Base-by-base conservation (phyloP, 1,284 basidiomycete species). In the Sanguinoderma infundibulare region DNA sequence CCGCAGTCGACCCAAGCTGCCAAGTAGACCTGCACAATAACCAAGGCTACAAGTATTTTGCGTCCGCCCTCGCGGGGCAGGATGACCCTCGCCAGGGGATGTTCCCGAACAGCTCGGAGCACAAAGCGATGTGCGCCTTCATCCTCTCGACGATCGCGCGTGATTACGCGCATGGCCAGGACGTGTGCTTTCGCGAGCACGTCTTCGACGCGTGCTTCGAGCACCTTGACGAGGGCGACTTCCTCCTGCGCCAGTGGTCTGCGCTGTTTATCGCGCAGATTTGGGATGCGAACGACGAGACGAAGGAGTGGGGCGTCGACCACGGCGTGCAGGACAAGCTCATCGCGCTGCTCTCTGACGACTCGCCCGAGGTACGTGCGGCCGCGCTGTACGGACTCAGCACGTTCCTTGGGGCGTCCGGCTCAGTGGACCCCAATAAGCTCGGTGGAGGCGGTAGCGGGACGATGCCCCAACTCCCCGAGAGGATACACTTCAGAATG, bases 101-200 rank as follows among this genome's bases (percentile, higher is more conserved):
- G 5, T 59, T 98, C 30, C 95, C 96, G 0, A 98, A 99, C 76
- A 89, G 91, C 53, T 94, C 94, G 15, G 97, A 99, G 75, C 96
- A 99, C 75, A 94, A 96, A 62, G 97, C 97, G 0, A 99, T 99
- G 97, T 99, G 96, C 73, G 95, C 96, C 0, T 99, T 98, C 78
- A 96, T 98, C 69, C 87, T 99, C 24, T 87, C 93, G n/a, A 90
- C 96, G 30, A 90, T 98, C 62, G 92, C 93, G 58, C 90, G 97
- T 24, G 95, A 96, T 69, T 96, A 92, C 74, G 85, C 87, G 7
- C 84, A 85, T 0, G 97, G 96, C 1, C 96, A 99, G 75, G 84
- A 86, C 56, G 95, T 94, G 0, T 97, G 95, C 73, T 87, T 92
- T 76, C 83, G 86, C 60, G 92, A 95, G 65, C 84, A 89, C 28